Percentiles rank a stretch among this genome's conserved stretches.
phyloP scores from a whole-genome alignment of 305 asterid species.

The Fraxinus xanthoxyloides region DNA sequence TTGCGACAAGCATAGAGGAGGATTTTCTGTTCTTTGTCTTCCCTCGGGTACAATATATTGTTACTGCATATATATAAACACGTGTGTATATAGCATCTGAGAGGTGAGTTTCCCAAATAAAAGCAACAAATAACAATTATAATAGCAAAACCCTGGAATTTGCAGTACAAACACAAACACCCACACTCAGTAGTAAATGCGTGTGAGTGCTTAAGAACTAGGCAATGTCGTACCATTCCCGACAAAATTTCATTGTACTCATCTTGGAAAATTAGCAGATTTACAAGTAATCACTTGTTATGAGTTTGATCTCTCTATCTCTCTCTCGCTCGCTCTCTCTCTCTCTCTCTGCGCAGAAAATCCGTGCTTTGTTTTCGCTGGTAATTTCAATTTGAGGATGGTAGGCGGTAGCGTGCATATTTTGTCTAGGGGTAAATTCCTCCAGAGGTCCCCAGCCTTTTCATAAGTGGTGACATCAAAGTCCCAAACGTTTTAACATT shows the following conservation, averaged over 20 bases:
- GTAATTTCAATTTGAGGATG: not conserved
- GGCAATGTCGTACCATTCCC: constrained; percentile 63
- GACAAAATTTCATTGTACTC: constrained; percentile 99
- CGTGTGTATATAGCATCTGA: not conserved
- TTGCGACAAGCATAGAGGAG: constrained; percentile 91
- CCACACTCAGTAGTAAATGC: not conserved
- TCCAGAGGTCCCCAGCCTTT: not conserved
- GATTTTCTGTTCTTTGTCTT: constrained; percentile 83
- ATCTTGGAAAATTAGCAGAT: constrained; percentile 33
- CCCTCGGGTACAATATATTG: constrained; percentile 92
- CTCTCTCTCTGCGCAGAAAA: not conserved
- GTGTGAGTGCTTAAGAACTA: not conserved
- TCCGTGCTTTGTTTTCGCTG: not conserved
- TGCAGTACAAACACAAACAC: not conserved
- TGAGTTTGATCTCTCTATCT: not conserved
- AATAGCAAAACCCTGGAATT: not conserved
- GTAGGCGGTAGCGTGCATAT: not conserved
- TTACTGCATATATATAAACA: constrained; percentile 45
- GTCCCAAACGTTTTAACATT: not conserved
- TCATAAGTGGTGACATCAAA: not conserved
- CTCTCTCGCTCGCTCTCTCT: not conserved
- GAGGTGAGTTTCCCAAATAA: not conserved
- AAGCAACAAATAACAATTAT: not conserved
- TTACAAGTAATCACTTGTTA: not conserved
- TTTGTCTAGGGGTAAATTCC: not conserved